Base-by-base conservation (phyloP, 2,329 filamentous ascomycete genomes). In the Aureobasidium leucospermi region DNA sequence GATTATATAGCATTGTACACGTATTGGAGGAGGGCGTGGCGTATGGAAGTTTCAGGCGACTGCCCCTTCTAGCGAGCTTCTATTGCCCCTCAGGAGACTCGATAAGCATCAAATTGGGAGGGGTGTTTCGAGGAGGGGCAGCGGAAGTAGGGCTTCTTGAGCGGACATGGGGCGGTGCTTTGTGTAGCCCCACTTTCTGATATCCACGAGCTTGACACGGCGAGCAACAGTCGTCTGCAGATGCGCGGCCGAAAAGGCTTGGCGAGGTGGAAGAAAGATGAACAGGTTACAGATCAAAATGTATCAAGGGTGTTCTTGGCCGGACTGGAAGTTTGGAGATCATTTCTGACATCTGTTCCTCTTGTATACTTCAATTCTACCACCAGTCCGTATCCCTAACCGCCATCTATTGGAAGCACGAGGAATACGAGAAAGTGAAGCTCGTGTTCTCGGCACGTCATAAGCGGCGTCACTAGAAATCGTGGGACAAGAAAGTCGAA, bases 391-490 rank as follows among this genome's bases (percentile, higher is more conserved):
- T 23, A 19, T 36, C 9, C 23, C 6, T 19, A 31, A 29, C 2
- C 4, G 34, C 13, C 34, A 36, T 23, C 23, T 23, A 23, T 23
- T 23, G 23, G 23, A 23, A 36, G 13, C 34, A 36, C 34, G 34
- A 36, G 34, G 48, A 32, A 42, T 31, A 53, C 23, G 49, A 53
- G 10, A 13, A 29, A 19, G 28, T 31, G 41, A n/a, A 34, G 34
- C 19, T 49, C 43, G 55, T 48, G 13, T 59, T 31, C 19, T 6
- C 55, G 32, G 31, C 43, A 46, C 46, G 45, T 59, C 45, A 59
- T 43, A 11, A 28, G 15, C 19, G 42, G 19, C 43, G 41, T 48
- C 23, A 19, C 10, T 28, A 16, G 19, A 39, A 41, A 16, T 31
- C 16, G 6, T 51, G 32, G 34, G 42, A 32, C 23, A 31, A 13